These are phyloP conservation scores for Geotrichum carabidarum DNA, from an alignment of 1,139 yeast genomes.

Conservation along the genomic window DNA sequence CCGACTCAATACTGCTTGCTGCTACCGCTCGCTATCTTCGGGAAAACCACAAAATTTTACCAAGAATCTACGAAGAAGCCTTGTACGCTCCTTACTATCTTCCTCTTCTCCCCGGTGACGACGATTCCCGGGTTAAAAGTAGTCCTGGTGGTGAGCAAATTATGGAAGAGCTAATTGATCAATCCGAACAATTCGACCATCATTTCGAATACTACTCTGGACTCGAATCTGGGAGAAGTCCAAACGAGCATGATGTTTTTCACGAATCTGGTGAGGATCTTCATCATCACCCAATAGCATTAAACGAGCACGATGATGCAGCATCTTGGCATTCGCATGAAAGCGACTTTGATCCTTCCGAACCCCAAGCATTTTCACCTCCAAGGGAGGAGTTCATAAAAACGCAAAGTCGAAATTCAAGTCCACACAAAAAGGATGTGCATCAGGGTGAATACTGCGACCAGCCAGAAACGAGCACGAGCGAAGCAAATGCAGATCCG, in stretches of 20 bases:
- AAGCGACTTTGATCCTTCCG: constrained; percentile 56
- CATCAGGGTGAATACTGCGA: not conserved
- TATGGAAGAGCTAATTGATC: constrained; percentile 67
- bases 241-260: constrained; percentile 2
- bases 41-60: constrained; percentile 72
- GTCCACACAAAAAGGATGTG: not conserved
- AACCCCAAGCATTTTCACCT: constrained; percentile 58
- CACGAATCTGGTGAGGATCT: constrained; percentile 24
- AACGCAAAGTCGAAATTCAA: not conserved
- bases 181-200: constrained; percentile 80
- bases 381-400: constrained; percentile 18
- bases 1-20: constrained; percentile 70
- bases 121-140: constrained; percentile 77
- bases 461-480: not conserved
- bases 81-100: constrained; percentile 83
- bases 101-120: constrained; percentile 82
- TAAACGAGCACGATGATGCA: constrained; percentile 45
- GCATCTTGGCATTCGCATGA: constrained; percentile 13
- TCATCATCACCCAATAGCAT: not conserved
- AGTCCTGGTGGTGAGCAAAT: constrained; percentile 63
- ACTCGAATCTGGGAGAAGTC: constrained; percentile 32
- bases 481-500: not conserved
- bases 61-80: constrained; percentile 85
- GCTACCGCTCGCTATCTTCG: constrained; percentile 60
- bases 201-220: constrained; percentile 89